phyloP scores from a whole-genome alignment of 441 rosid species.

The Biscutella auriculata region DNA sequence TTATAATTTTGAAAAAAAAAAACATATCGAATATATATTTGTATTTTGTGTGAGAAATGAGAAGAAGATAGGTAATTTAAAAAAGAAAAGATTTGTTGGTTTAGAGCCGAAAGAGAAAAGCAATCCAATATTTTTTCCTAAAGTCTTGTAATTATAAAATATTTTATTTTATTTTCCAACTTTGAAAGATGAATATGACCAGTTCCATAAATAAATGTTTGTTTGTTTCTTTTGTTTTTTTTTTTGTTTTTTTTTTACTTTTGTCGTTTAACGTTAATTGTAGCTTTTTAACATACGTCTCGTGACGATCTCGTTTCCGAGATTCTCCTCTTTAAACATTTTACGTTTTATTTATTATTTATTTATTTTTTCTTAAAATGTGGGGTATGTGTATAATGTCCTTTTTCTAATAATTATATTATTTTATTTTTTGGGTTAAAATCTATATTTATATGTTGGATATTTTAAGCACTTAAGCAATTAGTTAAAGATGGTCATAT shows the following conservation, averaged over 20 bases:
- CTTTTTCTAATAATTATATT: no score
- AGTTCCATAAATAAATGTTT: neutral
- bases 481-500: no score
- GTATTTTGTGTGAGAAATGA: neutral
- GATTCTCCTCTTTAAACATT: slow-evolving; percentile 6
- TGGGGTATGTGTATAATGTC: no score
- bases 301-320: slow-evolving; percentile 16
- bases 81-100: slow-evolving; percentile 14
- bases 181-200: neutral
- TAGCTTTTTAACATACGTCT: slow-evolving; percentile 15
- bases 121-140: neutral
- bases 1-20: neutral
- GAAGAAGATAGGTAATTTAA: slow-evolving; percentile 2
- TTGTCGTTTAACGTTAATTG: slow-evolving; percentile 1
- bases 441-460: no score
- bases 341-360: neutral
- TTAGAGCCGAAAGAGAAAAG: slow-evolving; percentile 15
- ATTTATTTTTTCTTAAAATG: no score
- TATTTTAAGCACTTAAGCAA: no score
- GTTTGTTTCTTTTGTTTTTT: neutral
- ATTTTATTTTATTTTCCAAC: no score
- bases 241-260: neutral
- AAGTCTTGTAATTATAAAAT: neutral
- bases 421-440: no score
- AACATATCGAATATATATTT: neutral